Evolutionary conservation across 805 yeast species (phyloP).

Genomic region (Pichia nanzhaoensis): DNA sequence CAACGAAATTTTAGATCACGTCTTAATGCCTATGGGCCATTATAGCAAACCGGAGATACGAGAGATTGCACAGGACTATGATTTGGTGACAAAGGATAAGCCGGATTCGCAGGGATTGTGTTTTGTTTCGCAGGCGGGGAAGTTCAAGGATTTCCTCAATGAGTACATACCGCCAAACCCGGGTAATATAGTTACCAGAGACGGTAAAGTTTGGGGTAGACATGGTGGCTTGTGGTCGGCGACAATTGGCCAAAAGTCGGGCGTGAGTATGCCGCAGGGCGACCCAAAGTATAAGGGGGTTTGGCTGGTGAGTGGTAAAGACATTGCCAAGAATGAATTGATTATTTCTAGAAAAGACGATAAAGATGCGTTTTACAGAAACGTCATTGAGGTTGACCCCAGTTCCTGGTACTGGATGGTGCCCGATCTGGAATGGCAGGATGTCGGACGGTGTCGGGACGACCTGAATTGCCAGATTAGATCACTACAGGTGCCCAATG

Average conservation of each 20-base stretch:
- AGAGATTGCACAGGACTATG: conserved; percentile 47
- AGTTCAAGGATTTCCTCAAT: conserved; percentile 63
- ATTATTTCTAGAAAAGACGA: conserved; percentile 71
- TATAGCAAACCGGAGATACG: conserved; percentile 70
- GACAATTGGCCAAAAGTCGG: conserved; percentile 86
- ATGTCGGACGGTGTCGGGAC: background rate
- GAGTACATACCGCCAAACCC: conserved; percentile 69
- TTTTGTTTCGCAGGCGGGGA: conserved; percentile 64
- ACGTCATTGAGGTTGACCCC: conserved; percentile 35
- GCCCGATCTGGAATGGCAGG: conserved; percentile 8
- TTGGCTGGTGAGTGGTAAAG: conserved; percentile 83
- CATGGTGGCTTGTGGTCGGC: conserved; percentile 91
- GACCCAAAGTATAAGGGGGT: conserved; percentile 65
- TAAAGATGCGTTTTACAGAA: conserved; percentile 46
- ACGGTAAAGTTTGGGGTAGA: conserved; percentile 68
- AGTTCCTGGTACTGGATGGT: conserved; percentile 43
- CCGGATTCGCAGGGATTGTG: conserved; percentile 95
- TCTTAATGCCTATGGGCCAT: conserved; percentile 79
- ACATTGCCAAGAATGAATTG: conserved; percentile 56
- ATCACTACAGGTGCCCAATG: conserved; percentile 60
- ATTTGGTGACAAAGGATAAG: conserved; percentile 61
- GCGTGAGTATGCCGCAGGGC: conserved; percentile 85
- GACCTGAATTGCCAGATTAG: conserved; percentile 51
- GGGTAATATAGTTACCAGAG: conserved; percentile 74
- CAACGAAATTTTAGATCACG: conserved; percentile 33